Base-by-base conservation (phyloP, 345 rosid genomes). In the Gossypium thurberi region DNA sequence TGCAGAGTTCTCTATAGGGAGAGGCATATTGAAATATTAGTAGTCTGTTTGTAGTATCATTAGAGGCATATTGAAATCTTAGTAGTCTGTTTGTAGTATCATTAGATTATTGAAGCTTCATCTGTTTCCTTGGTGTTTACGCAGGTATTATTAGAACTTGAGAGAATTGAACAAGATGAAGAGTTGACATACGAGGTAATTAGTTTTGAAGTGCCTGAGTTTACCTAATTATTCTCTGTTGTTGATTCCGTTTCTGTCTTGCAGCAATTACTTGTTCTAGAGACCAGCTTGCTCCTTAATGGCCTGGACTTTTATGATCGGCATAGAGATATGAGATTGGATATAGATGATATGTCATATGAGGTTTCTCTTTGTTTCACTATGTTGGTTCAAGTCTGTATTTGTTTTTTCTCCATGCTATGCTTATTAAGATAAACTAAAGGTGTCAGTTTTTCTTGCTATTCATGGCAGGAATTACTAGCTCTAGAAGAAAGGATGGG, bases 401-500 rank as follows among this genome's bases (percentile, higher is more conserved):
- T 47, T 48, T 47, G 15, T 15, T 33, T 50, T 68, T 18, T 42
- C 70, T 44, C 26, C 61, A 18, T n/a, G 37, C 15, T 11, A 5
- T 50, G 43, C 8, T 65, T 64, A 8, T 51, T 28, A 43, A 48
- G 17, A 3, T 11, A 37, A 26, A n/a, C 6, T 70, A 1, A 23
- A 4, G 28, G 47, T 6, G 25, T 15, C 17, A n/a, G 28, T 37
- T 73, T 57, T 42, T 78, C 28, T 62, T 78, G 74, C 67, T 21
- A 60, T 50, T 57, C 47, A 60, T 69, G 69, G 65, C 84, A 96
- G 99, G 98, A 96, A 74, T 79, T 96, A 74, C 66, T 96, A 77
- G 97, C 99, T 75, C 86, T 96, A 44, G 99, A 90, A 87, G 99
- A 96, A 79, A 90, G 89, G 78, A 93, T 96, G 88, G 99, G 99